A percentile compares a stretch with the other conserved stretches of the same genome.
Conservation (phyloP, 768 basidiomycete genomes). For the Tylopilus balloui region DNA sequence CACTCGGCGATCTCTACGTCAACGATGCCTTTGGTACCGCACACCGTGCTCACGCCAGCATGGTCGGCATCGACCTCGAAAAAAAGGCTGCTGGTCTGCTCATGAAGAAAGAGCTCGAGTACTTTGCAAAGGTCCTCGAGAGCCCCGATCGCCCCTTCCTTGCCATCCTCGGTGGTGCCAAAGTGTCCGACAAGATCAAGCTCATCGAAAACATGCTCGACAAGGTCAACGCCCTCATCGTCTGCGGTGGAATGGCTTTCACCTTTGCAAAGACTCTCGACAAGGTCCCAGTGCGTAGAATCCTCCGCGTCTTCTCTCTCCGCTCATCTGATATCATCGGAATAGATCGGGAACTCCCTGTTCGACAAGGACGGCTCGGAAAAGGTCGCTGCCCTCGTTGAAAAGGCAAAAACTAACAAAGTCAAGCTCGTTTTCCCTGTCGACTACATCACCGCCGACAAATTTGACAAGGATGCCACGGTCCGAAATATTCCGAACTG, state of each 20-base stretch:
- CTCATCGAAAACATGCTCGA: slow-evolving; percentile 99
- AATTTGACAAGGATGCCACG: slow-evolving; percentile 89
- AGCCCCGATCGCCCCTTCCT: slow-evolving; percentile 93
- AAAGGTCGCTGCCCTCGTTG: slow-evolving; percentile 78
- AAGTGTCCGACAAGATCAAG: slow-evolving; percentile 98
- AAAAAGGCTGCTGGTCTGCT: slow-evolving; percentile 94
- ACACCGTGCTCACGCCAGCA: slow-evolving; percentile 96
- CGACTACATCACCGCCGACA: slow-evolving; percentile 92
- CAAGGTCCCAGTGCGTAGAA: slow-evolving; percentile 54
- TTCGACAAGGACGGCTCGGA: slow-evolving; percentile 86
- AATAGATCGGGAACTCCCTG: slow-evolving; percentile 85
- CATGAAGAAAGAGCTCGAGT: slow-evolving; percentile 98
- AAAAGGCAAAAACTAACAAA: slow-evolving; percentile 87
- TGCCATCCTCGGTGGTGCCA: slow-evolving; percentile 96
- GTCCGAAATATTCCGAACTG: slow-evolving; percentile 36
- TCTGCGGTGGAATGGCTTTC: slow-evolving; percentile 98
- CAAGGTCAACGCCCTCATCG: slow-evolving; percentile 95
- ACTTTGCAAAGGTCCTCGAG: slow-evolving; percentile 96
- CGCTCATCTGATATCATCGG: slow-evolving; percentile 7
- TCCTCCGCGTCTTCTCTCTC: not conserved
- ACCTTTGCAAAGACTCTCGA: slow-evolving; percentile 97
- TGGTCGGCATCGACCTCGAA: slow-evolving; percentile 93
- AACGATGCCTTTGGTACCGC: slow-evolving; percentile 99
- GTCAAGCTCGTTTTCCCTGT: slow-evolving; percentile 95
- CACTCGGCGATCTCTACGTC: slow-evolving; percentile 92